A percentile compares a stretch with the other conserved stretches of the same genome.
Conservation (phyloP, 2,329 filamentous ascomycete species). For the Atkinsonella hypoxylon region DNA sequence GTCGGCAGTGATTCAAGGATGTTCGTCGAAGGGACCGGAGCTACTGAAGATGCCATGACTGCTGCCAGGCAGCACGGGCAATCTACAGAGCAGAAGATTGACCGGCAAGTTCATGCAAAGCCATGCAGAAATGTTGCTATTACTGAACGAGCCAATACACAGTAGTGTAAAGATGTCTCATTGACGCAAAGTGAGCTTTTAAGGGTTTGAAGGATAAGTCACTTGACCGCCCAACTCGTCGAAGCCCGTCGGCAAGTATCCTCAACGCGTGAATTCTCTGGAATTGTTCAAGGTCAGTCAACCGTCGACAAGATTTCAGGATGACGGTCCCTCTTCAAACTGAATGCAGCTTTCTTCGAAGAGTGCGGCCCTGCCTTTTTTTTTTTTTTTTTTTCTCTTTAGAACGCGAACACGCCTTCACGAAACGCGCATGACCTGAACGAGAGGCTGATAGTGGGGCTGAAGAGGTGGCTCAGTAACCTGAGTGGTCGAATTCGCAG, state of each 20-base stretch:
- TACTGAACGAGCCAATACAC: neutral
- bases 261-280: neutral
- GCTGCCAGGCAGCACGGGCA: slow-evolving; percentile 25
- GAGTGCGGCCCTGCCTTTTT: neutral
- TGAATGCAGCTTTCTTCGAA: neutral
- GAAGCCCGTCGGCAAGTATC: neutral
- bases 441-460: neutral
- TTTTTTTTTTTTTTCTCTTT: neutral
- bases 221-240: neutral
- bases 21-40: slow-evolving; percentile 20
- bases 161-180: neutral
- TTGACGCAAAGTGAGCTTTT: neutral
- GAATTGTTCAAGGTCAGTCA: neutral
- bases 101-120: slow-evolving; percentile 4
- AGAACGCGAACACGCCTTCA: slow-evolving; percentile 8
- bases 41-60: slow-evolving; percentile 30
- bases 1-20: slow-evolving; percentile 41
- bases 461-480: neutral
- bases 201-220: too few species aligned
- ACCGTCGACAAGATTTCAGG: neutral
- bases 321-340: neutral
- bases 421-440: slow-evolving; percentile 5
- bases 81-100: slow-evolving; percentile 23
- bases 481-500: neutral
- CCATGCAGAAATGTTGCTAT: slow-evolving; percentile 3